Percentiles rank a stretch among this genome's conserved stretches.
Evolutionary conservation across 176 grass and related monocot species (phyloP).

Genomic region (Juncus effusus): DNA sequence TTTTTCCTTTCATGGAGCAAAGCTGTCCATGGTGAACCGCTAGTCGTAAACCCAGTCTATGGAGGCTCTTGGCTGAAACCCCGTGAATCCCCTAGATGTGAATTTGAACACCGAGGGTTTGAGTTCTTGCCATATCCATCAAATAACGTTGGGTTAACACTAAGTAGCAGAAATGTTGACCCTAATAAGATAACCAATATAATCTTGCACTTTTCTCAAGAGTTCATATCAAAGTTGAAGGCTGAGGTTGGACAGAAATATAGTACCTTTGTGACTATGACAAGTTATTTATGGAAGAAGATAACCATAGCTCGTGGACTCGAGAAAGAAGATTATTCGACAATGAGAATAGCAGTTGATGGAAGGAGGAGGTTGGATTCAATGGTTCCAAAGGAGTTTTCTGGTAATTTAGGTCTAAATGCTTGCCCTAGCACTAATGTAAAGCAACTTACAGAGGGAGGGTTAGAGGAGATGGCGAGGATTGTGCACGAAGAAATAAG

Average conservation of each 20-base stretch:
- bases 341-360: conserved; percentile 51
- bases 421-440: conserved; percentile 43
- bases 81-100: conserved; percentile 14
- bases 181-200: neutral
- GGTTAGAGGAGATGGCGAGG: conserved; percentile 41
- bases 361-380: conserved; percentile 33
- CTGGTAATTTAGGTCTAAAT: conserved; percentile 57
- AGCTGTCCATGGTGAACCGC: conserved; percentile 21
- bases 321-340: conserved; percentile 1
- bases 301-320: conserved; percentile 35
- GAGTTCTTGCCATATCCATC: conserved; percentile 32
- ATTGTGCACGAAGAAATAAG: conserved; percentile 42
- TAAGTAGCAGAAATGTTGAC: neutral
- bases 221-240: conserved; percentile 45
- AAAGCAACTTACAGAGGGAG: conserved; percentile 21
- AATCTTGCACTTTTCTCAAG: conserved; percentile 53
- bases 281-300: conserved; percentile 50
- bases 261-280: conserved; percentile 50
- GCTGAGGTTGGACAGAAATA: conserved; percentile 30
- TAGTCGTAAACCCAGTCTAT: neutral
- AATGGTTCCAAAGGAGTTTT: conserved; percentile 33
- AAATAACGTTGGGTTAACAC: neutral
- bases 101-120: conserved; percentile 41
- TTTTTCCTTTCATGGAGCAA: conserved; percentile 49
- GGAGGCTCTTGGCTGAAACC: conserved; percentile 3